Conservation (phyloP, 228 moss, liverwort and hornwort genomes). For the Sphagnum fallax region DNA sequence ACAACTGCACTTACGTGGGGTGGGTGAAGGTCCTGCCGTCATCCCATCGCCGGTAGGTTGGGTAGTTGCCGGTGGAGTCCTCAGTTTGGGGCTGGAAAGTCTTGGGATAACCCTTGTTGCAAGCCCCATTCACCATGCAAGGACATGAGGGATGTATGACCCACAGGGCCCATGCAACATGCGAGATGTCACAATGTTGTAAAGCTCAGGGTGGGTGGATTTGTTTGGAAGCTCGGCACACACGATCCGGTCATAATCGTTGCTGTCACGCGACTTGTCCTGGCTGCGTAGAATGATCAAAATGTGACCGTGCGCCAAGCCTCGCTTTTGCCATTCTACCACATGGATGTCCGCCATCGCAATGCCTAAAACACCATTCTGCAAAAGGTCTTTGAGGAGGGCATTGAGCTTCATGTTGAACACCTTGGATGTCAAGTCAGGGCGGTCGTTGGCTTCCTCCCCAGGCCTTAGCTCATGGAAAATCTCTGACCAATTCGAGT, state of each 20-base stretch:
- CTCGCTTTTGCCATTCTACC: background rate
- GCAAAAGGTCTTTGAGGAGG: background rate
- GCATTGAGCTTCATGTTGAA: background rate
- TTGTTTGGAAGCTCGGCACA: background rate
- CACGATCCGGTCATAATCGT: background rate
- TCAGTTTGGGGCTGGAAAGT: background rate
- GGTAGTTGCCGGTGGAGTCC: no score
- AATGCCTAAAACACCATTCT: background rate
- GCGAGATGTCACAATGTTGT: background rate
- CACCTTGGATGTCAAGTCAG: background rate
- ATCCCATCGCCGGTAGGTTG: no score
- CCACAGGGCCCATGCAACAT: background rate
- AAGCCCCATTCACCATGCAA: background rate
- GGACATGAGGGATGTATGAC: no score
- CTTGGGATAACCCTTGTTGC: background rate
- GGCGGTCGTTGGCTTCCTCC: background rate
- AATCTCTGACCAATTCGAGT: background rate
- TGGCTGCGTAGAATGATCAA: background rate
- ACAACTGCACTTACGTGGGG: no score
- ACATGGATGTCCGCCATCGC: background rate
- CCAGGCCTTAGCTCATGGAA: background rate
- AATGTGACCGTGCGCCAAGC: background rate
- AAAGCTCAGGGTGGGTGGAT: background rate
- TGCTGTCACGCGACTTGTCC: background rate
- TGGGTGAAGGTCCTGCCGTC: no score